Percentiles rank a stretch among this genome's conserved stretches.
These are phyloP conservation scores for Pichia kluyveri DNA, from an alignment of 805 yeast genomes.

Conservation along the genomic window DNA sequence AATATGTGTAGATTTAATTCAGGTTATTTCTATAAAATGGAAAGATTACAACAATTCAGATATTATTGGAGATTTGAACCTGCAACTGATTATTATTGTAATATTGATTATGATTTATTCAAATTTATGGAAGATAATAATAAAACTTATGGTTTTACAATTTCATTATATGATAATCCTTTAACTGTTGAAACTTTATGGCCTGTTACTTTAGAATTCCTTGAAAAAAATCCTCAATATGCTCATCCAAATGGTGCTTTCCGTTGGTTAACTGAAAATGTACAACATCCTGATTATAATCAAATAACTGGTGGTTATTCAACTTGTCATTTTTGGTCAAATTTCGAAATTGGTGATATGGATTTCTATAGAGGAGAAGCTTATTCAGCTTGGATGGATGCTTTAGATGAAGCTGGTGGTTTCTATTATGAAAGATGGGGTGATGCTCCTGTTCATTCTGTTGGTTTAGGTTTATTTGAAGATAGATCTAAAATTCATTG, in stretches of 20 bases:
- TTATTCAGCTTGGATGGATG: conserved; percentile 56
- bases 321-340: conserved; percentile 81
- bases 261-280: conserved; percentile 44
- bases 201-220: conserved; percentile 58
- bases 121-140: conserved; percentile 60
- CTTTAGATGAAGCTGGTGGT: conserved; percentile 66
- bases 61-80: conserved; percentile 86
- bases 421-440: conserved; percentile 92
- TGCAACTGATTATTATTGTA: conserved; percentile 55
- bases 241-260: conserved; percentile 50
- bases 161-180: conserved; percentile 64
- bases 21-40: conserved; percentile 54
- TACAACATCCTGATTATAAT: conserved; percentile 39
- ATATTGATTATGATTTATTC: conserved; percentile 68
- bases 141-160: conserved; percentile 69
- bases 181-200: conserved; percentile 57
- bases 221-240: conserved; percentile 51
- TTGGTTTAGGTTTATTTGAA: conserved; percentile 66
- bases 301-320: conserved; percentile 37
- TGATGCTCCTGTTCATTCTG: conserved; percentile 82
- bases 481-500: conserved; percentile 68
- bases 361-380: conserved; percentile 70
- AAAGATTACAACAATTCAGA: conserved; percentile 48
- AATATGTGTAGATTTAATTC: conserved; percentile 82
- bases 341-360: conserved; percentile 79